Conservation (phyloP, 225 moss, liverwort and hornwort species). For the Takakia lepidozioides region DNA sequence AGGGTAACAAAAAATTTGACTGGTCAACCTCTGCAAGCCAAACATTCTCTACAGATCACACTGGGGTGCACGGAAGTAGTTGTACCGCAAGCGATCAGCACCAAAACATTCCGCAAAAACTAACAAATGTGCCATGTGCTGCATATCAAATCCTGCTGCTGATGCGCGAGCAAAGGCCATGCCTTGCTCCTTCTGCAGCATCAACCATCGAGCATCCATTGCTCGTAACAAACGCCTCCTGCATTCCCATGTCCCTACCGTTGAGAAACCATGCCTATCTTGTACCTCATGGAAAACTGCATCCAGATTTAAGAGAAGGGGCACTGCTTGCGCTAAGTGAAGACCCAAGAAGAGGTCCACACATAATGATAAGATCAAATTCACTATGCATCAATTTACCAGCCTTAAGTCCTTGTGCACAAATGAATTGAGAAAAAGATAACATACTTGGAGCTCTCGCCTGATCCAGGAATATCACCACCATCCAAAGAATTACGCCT, state of each 20-base stretch:
- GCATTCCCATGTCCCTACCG: too few species aligned
- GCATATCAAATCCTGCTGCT: slow-evolving; percentile 93
- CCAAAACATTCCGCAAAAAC: slow-evolving; percentile 92
- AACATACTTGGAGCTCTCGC: slow-evolving; percentile 77
- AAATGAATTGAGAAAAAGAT: neutral
- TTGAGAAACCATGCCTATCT: too few species aligned
- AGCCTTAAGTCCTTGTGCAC: too few species aligned
- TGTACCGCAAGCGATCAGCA: slow-evolving; percentile 74
- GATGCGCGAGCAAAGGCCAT: slow-evolving; percentile 96
- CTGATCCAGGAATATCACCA: slow-evolving; percentile 61
- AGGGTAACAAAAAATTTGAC: too few species aligned
- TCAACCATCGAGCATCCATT: slow-evolving; percentile 90
- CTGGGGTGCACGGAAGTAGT: neutral
- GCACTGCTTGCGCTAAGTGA: too few species aligned
- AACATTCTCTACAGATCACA: neutral
- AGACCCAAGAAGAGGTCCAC: too few species aligned
- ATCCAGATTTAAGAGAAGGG: too few species aligned
- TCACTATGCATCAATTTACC: too few species aligned
- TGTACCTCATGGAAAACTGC: too few species aligned
- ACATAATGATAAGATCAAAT: too few species aligned
- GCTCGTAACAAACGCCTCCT: slow-evolving; percentile 85
- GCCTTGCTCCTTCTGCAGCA: slow-evolving; percentile 91
- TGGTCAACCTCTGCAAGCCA: too few species aligned
- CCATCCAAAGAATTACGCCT: slow-evolving; percentile 80
- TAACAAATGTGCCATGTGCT: slow-evolving; percentile 90